These are phyloP conservation scores for Cladorrhinum sp. DNA, from an alignment of 2,329 filamentous ascomycete species.

Conservation along the genomic window DNA sequence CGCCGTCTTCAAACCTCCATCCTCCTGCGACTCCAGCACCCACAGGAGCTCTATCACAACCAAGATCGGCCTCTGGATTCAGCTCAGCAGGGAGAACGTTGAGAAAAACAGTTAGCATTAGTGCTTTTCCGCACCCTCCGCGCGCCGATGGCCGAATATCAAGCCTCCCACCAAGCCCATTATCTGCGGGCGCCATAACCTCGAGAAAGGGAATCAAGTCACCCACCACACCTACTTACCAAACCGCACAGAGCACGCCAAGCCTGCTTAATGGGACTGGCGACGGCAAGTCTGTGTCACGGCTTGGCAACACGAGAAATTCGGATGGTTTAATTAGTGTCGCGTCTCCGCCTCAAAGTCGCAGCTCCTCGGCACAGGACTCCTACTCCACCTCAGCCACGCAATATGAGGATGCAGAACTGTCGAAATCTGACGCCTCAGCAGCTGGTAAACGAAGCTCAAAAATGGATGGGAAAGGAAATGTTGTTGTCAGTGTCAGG, in stretches of 20 bases:
- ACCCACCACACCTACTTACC: conserved; percentile 52
- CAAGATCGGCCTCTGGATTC: conserved; percentile 53
- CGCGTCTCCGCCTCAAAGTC: conserved; percentile 80
- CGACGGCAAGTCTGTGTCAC: conserved; percentile 70
- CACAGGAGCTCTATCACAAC: conserved; percentile 52
- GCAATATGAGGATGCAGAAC: conserved; percentile 77
- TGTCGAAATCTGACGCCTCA: conserved; percentile 33
- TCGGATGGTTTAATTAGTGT: conserved; percentile 74
- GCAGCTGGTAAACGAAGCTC: conserved; percentile 47
- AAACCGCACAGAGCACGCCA: conserved; percentile 54
- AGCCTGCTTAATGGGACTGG: conserved; percentile 77
- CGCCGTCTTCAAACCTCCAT: conserved; percentile 56
- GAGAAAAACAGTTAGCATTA: conserved; percentile 88
- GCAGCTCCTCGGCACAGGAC: conserved; percentile 87
- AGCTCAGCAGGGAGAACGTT: conserved; percentile 65
- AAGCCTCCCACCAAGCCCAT: conserved; percentile 61
- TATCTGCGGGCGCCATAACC: conserved; percentile 49
- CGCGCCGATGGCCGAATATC: conserved; percentile 57
- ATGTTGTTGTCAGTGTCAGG: conserved; percentile 91
- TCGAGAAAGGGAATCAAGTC: conserved; percentile 52
- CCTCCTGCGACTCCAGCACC: conserved; percentile 51
- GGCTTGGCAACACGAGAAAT: conserved; percentile 58
- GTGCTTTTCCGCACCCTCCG: conserved; percentile 88
- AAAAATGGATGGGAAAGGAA: conserved; percentile 76
- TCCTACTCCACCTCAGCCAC: conserved; percentile 90